phyloP scores from a whole-genome alignment of 2,329 filamentous ascomycete species.

The Ascochyta lentis region DNA sequence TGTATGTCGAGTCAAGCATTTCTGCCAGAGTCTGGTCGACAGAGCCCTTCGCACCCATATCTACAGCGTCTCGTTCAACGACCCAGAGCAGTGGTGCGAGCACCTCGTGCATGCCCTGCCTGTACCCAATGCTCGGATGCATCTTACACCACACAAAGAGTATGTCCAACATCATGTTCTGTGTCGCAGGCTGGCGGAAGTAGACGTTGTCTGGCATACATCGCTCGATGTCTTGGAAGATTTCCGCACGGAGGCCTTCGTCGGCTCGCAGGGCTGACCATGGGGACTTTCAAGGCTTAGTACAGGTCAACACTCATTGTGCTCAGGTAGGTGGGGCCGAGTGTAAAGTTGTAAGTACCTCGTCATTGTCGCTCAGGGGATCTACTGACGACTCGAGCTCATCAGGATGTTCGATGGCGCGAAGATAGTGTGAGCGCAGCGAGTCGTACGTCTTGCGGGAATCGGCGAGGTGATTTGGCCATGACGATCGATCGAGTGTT shows the following conservation, averaged over 20 bases:
- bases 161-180: slow-evolving; percentile 83
- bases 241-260: slow-evolving; percentile 83
- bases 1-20: slow-evolving; percentile 72
- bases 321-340: slow-evolving; percentile 23
- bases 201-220: slow-evolving; percentile 89
- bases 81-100: slow-evolving; percentile 88
- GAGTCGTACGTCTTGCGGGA: slow-evolving; percentile 77
- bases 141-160: slow-evolving; percentile 95
- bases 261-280: slow-evolving; percentile 89
- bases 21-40: slow-evolving; percentile 39
- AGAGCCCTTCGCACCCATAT: slow-evolving; percentile 45
- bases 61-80: slow-evolving; percentile 80
- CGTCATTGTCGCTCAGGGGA: slow-evolving; percentile 82
- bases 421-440: slow-evolving; percentile 75
- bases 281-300: slow-evolving; percentile 73
- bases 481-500: slow-evolving; percentile 67
- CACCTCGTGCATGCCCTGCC: slow-evolving; percentile 99
- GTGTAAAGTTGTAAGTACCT: slow-evolving; percentile 55
- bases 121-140: slow-evolving; percentile 84
- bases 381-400: slow-evolving; percentile 77
- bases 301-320: slow-evolving; percentile 51
- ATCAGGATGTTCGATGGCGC: slow-evolving; percentile 83
- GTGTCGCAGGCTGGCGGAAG: slow-evolving; percentile 80
- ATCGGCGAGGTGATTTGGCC: slow-evolving; percentile 71
- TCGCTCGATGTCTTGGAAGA: slow-evolving; percentile 90